phyloP scores from a whole-genome alignment of 768 basidiomycete genomes.

The Calocybe cyanea region DNA sequence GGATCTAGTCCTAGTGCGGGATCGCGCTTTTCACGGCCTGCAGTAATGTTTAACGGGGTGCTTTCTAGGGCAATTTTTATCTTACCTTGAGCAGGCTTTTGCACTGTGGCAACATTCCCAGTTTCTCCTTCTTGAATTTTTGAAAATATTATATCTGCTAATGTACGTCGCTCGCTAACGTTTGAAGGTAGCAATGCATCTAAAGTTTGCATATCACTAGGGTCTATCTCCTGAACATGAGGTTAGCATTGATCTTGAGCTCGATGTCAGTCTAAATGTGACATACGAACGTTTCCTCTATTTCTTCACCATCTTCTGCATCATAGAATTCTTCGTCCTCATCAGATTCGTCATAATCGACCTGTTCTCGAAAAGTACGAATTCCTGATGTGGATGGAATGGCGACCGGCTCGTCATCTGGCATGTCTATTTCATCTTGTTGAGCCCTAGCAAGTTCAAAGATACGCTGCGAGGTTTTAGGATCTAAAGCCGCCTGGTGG shows the following conservation, averaged over 20 bases:
- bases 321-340: conserved; percentile 26
- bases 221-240: conserved; percentile 74
- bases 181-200: conserved; percentile 78
- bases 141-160: conserved; percentile 96
- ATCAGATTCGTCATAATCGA: conserved; percentile 50
- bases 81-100: conserved; percentile 58
- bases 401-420: conserved; percentile 38
- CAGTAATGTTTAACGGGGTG: not conserved
- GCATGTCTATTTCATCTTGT: conserved; percentile 80
- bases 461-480: conserved; percentile 81
- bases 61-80: not conserved
- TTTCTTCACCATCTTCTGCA: conserved; percentile 44
- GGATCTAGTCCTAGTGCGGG: conserved; percentile 88
- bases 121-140: conserved; percentile 75
- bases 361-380: conserved; percentile 28
- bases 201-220: conserved; percentile 80
- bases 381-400: conserved; percentile 28
- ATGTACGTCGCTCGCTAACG: conserved; percentile 71
- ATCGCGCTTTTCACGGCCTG: conserved; percentile 59
- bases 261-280: conserved; percentile 1
- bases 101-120: conserved; percentile 49
- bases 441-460: conserved; percentile 91
- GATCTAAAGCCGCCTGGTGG: conserved; percentile 64
- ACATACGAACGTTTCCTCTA: conserved; percentile 63
- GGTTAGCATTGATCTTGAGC: conserved; percentile 10